Evolutionary conservation across 768 basidiomycete genomes (phyloP).

Genomic region (Mycena venus): DNA sequence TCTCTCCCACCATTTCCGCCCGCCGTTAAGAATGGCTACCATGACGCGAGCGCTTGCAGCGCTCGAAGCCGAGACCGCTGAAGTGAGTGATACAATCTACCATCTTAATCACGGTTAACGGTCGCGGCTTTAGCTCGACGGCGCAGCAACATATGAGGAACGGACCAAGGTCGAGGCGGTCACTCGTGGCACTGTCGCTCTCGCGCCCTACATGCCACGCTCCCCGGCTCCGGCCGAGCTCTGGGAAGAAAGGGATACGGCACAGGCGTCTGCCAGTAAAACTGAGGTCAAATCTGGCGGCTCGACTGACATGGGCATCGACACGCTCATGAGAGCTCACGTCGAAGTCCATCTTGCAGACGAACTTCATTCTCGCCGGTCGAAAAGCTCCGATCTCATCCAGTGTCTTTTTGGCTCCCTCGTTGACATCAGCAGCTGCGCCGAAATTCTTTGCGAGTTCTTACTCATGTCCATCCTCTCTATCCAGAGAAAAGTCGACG

Average conservation of each 20-base stretch:
- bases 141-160: not conserved
- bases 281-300: not conserved
- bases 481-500: not conserved
- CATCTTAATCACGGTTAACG: not conserved
- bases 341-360: conserved; percentile 10
- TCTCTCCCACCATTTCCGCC: not conserved
- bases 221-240: not conserved
- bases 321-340: conserved; percentile 2
- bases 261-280: not conserved
- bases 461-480: conserved; percentile 8
- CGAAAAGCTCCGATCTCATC: conserved; percentile 5
- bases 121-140: conserved; percentile 6
- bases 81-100: not conserved
- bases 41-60: conserved; percentile 11
- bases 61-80: not conserved
- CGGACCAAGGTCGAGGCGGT: not conserved
- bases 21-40: not conserved
- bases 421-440: conserved; percentile 2
- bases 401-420: conserved; percentile 17
- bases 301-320: conserved; percentile 1
- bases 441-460: conserved; percentile 17
- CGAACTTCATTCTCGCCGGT: conserved; percentile 5
- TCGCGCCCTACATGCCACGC: not conserved
- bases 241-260: not conserved
- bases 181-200: not conserved